Evolutionary conservation across 352 stramenopile genomes (phyloP).

Genomic region (Globisporangium splendens): DNA sequence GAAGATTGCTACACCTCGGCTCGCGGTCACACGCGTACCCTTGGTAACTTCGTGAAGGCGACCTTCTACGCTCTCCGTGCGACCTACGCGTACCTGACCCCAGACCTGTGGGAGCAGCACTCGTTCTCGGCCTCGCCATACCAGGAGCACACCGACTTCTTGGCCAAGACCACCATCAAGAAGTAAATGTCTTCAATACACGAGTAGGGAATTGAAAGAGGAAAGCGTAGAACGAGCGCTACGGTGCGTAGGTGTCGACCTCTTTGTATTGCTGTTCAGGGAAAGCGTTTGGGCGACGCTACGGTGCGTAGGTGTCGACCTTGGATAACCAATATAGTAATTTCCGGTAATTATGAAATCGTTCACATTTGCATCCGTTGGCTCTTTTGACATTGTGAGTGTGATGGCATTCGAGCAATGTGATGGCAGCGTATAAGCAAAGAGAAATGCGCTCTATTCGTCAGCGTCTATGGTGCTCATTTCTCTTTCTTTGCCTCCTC

Average conservation of each 20-base stretch:
- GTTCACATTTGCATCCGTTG: neutral
- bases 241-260: constrained; percentile 89
- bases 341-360: constrained; percentile 7
- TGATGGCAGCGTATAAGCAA: too few species aligned
- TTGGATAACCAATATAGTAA: constrained; percentile 33
- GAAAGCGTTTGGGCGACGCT: constrained; percentile 84
- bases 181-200: constrained; percentile 54
- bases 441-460: too few species aligned
- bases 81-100: constrained; percentile 98
- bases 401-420: neutral
- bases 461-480: constrained; percentile 10
- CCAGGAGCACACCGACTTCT: constrained; percentile 99
- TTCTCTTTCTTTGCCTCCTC: constrained; percentile 45
- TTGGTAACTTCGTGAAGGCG: constrained; percentile 99
- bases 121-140: constrained; percentile 91
- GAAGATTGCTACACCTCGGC: constrained; percentile 97
- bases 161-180: constrained; percentile 95
- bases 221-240: constrained; percentile 87
- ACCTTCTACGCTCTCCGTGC: constrained; percentile 97
- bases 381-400: neutral
- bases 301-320: constrained; percentile 91
- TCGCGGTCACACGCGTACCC: constrained; percentile 97
- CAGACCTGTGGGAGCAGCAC: constrained; percentile 99
- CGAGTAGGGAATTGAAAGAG: constrained; percentile 31
- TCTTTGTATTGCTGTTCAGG: constrained; percentile 51